These are phyloP conservation scores for Globisporangium heterothallicum DNA, from an alignment of 352 stramenopile species.

Conservation along the genomic window DNA sequence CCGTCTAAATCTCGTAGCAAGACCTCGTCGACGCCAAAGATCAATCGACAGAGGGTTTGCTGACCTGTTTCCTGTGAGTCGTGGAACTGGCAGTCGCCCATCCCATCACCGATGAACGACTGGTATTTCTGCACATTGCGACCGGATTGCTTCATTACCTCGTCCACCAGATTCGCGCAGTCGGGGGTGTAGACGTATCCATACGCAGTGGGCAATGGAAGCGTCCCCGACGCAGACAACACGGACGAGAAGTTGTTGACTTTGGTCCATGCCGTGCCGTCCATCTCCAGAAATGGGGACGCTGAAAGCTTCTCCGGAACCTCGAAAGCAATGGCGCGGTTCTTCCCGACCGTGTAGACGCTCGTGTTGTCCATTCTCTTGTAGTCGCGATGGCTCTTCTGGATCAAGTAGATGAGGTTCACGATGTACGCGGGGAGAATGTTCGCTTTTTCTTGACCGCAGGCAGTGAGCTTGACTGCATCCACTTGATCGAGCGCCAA, in stretches of 20 bases:
- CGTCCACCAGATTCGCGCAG: conserved; percentile 21
- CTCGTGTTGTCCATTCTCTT: conserved; percentile 36
- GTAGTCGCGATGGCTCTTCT: conserved; percentile 31
- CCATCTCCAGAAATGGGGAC: conserved; percentile 23
- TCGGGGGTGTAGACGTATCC: conserved; percentile 36
- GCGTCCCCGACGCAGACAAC: background rate
- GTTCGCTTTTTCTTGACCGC: conserved; percentile 11
- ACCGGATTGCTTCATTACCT: conserved; percentile 20
- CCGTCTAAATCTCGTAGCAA: conserved; percentile 21
- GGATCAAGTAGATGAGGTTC: conserved; percentile 39
- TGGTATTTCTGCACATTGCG: conserved; percentile 46
- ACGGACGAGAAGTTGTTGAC: conserved; percentile 1
- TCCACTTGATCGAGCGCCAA: conserved; percentile 22
- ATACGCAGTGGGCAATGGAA: conserved; percentile 18
- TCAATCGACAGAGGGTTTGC: conserved; percentile 29
- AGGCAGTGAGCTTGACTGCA: conserved; percentile 16
- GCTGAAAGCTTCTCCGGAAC: conserved; percentile 25
- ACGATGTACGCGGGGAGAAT: conserved; percentile 27
- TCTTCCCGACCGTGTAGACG: conserved; percentile 23
- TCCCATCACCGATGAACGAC: conserved; percentile 29
- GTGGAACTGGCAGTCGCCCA: conserved; percentile 27
- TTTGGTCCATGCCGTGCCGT: conserved; percentile 31
- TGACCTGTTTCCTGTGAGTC: conserved; percentile 35
- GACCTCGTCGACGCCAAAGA: conserved; percentile 24
- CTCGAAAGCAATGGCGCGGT: conserved; percentile 15